Conservation (phyloP, 2,329 filamentous ascomycete genomes). For the Fusarium caatingaense region DNA sequence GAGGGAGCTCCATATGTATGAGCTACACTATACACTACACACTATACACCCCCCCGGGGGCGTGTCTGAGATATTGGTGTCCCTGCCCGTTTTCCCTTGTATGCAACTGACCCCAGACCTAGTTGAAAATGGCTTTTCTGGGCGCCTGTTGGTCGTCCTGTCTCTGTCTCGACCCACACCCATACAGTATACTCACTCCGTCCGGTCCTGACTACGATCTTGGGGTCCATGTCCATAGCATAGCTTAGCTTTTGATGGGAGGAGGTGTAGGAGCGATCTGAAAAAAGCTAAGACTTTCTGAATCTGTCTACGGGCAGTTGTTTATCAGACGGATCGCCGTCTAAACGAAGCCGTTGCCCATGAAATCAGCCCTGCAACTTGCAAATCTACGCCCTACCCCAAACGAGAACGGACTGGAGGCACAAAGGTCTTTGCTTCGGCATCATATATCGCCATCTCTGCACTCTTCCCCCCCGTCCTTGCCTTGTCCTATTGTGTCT, state of each 20-base stretch:
- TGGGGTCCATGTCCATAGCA: slow-evolving; percentile 31
- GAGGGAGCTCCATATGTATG: not conserved
- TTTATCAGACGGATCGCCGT: slow-evolving; percentile 40
- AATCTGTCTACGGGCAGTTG: slow-evolving; percentile 37
- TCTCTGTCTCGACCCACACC: slow-evolving; percentile 35
- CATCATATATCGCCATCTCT: slow-evolving; percentile 44
- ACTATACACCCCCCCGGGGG: slow-evolving; percentile 12
- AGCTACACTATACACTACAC: slow-evolving; percentile 15
- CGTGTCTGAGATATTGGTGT: slow-evolving; percentile 27
- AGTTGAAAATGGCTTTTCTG: slow-evolving; percentile 30
- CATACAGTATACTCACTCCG: slow-evolving; percentile 7
- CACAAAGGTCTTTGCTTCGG: slow-evolving; percentile 42
- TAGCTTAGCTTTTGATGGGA: slow-evolving; percentile 20
- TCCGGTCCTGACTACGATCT: slow-evolving; percentile 29
- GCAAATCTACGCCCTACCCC: slow-evolving; percentile 35
- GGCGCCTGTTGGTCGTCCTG: slow-evolving; percentile 23
- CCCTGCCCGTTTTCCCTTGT: slow-evolving; percentile 33
- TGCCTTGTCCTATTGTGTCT: slow-evolving; percentile 43
- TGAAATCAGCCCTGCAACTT: slow-evolving; percentile 35
- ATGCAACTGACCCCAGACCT: slow-evolving; percentile 32
- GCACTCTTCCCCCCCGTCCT: slow-evolving; percentile 35
- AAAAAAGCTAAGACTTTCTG: slow-evolving; percentile 32
- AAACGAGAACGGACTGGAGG: slow-evolving; percentile 39
- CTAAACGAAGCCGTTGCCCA: slow-evolving; percentile 36
- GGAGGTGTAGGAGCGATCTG: slow-evolving; percentile 25